Evolutionary conservation across 192 early-diverging fungal species (phyloP).

Genomic region (Gonapodya prolifera): DNA sequence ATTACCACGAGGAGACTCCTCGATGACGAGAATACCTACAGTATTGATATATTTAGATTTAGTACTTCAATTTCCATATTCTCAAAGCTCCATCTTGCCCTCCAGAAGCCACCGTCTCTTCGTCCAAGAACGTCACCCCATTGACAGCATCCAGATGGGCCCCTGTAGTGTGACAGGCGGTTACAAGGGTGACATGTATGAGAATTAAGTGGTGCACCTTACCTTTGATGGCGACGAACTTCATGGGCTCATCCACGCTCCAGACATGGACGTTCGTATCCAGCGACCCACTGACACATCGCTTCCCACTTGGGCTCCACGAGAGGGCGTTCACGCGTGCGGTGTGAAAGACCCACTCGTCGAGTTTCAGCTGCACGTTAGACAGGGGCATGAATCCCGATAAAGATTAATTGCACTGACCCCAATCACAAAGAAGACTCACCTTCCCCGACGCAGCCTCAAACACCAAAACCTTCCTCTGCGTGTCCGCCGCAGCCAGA

Average conservation of each 20-base stretch:
- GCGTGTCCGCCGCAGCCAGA: constrained; percentile 68
- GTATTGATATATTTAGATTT: no score
- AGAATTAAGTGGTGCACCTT: constrained; percentile 12
- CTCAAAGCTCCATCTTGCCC: constrained; percentile 78
- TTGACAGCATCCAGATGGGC: constrained; percentile 73
- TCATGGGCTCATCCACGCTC: constrained; percentile 66
- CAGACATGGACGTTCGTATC: constrained; percentile 89
- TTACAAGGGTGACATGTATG: not conserved
- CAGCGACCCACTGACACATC: constrained; percentile 65
- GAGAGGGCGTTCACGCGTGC: constrained; percentile 67
- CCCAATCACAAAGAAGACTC: not conserved
- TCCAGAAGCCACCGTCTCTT: constrained; percentile 51
- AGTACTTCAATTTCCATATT: constrained; percentile 42
- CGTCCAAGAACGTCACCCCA: constrained; percentile 55
- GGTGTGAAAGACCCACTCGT: constrained; percentile 81
- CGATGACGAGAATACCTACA: no score
- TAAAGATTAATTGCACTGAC: not conserved
- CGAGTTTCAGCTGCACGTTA: constrained; percentile 25
- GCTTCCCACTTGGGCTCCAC: constrained; percentile 64
- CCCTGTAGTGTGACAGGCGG: constrained; percentile 17
- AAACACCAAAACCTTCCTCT: constrained; percentile 67
- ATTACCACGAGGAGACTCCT: no score
- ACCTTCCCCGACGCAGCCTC: constrained; percentile 35
- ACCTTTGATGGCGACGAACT: constrained; percentile 56
- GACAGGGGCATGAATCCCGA: constrained; percentile 13